Evolutionary conservation across 495 filamentous ascomycete species (phyloP).

Genomic region (Lophiotrema nucula): DNA sequence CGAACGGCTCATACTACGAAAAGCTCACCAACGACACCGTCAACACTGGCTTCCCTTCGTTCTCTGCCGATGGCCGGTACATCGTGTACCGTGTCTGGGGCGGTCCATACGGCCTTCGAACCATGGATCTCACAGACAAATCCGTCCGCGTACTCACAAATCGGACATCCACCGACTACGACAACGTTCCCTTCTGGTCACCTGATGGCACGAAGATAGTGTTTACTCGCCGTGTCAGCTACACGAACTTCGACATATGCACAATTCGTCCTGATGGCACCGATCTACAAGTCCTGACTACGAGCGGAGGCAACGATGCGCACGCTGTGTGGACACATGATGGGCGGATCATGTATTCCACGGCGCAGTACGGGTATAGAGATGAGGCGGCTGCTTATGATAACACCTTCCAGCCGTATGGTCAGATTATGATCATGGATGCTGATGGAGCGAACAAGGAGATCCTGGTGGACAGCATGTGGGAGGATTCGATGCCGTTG

Average conservation of each 20-base stretch:
- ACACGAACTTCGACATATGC: no score
- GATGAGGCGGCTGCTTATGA: not conserved
- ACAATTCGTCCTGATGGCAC: no score
- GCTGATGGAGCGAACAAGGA: not conserved
- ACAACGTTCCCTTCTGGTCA: not conserved
- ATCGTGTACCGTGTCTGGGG: not conserved
- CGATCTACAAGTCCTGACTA: no score
- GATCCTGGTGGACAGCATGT: not conserved
- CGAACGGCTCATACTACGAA: not conserved
- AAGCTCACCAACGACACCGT: not conserved
- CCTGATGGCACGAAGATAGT: not conserved
- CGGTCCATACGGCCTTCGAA: not conserved
- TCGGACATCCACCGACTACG: not conserved
- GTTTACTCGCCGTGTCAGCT: not conserved
- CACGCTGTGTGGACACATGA: not conserved
- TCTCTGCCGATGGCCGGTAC: not conserved
- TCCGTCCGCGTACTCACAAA: not conserved
- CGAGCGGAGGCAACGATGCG: not conserved
- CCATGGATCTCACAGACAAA: not conserved
- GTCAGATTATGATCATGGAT: not conserved
- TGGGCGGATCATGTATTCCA: not conserved
- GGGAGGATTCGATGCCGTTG: conserved; percentile 1
- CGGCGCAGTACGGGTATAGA: not conserved
- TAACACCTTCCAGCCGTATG: not conserved
- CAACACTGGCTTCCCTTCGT: not conserved